Evolutionary conservation across 2,329 filamentous ascomycete species (phyloP), one percentile per base, ranked within the genome.

Genomic region (Hypomyces perniciosus): DNA sequence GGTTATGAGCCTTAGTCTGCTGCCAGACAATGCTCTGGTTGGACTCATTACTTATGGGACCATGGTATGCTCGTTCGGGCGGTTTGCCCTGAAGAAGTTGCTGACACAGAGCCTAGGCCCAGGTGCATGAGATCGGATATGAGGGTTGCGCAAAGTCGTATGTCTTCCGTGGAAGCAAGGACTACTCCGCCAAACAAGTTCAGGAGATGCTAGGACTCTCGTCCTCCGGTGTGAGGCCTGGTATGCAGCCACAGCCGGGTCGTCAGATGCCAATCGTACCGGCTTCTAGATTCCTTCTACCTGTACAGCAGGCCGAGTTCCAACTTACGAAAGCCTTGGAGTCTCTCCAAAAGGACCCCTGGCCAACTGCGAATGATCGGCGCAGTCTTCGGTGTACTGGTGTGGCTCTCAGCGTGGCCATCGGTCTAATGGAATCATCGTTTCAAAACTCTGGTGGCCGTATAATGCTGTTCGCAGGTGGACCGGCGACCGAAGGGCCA

Each of bases 101-200:
- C 56, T 65, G 50, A 69, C 56, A 35, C 56, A 35, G n/a, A 41
- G 30, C 12, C 10, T 38, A 90, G 87, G 84, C 90, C 31, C 91
- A 96, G 81, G 90, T 99, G 13, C 93, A 99, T 67, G 93, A 99
- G 72, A 89, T 99, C 59, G 93, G 93, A 50, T 99, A 99, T 67
- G 91, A 88, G 50, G 93, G 97, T 71, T 99, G 93, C 71, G 90
- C 93, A 58, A 99, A 97, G 72, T 96, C 92, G 5, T 99, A 96
- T 64, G 93, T 99, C 39, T 99, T 99, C 79, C 84, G 92, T 51
- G 93, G 93, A 37, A 96, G 85, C 77, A 99, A 97, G 76, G 93
- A 99, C 64, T 99, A 99, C 69, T 80, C 85, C n/a, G 88, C 91
- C 48, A 97, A 97, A 74, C 91, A 97, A 68, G 90, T 99, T n/a